Evolutionary conservation across 2,329 filamentous ascomycete genomes (phyloP), one percentile per base, ranked within the genome.

Genomic region (Fusarium falciforme): DNA sequence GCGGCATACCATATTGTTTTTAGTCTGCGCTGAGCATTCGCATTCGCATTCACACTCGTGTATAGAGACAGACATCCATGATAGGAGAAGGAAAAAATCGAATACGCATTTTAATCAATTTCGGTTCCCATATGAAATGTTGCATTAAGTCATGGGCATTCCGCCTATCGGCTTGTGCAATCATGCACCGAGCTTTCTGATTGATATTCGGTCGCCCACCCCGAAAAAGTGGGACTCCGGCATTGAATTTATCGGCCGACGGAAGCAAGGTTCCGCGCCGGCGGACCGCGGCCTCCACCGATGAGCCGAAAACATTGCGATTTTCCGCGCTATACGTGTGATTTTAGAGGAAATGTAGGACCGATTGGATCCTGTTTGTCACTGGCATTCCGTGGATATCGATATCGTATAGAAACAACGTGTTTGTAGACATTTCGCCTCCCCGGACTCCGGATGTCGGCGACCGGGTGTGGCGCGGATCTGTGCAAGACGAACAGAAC

Each of bases 231-330:
- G 75, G 73, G 35, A 16, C 55, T 63, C 61, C n/a, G 25, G 29
- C n/a, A 59, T 22, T 52, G 47, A 47, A 42, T 35, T n/a, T 42
- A 54, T 54, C 33, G 16, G 33, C 22, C 42, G 42, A 69, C 72
- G 71, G 75, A 76, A 77, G 49, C 61, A 64, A 64, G 60, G 49
- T 72, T 74, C 73, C 75, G 71, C 64, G 33, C 29, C 29, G 44
- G 36, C 42, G 55, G 54, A 61, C 44, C 57, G 38, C 44, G 59
- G 38, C 63, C 57, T 35, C 59, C 9, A 31, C 57, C 60, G 35
- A 57, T 40, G n/a, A 9, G 20, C 57, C 42, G 58, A 44, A 22
- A 20, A 25, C 27, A 33, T 40, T 8, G 6, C 33, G 52, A 31
- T 54, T 68, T 59, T 36, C 25, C 40, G n/a, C 14, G 27, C 7